Percentiles rank a stretch among this genome's conserved stretches.
phyloP scores from a whole-genome alignment of 768 basidiomycete genomes.

The Auriscalpium vulgare region DNA sequence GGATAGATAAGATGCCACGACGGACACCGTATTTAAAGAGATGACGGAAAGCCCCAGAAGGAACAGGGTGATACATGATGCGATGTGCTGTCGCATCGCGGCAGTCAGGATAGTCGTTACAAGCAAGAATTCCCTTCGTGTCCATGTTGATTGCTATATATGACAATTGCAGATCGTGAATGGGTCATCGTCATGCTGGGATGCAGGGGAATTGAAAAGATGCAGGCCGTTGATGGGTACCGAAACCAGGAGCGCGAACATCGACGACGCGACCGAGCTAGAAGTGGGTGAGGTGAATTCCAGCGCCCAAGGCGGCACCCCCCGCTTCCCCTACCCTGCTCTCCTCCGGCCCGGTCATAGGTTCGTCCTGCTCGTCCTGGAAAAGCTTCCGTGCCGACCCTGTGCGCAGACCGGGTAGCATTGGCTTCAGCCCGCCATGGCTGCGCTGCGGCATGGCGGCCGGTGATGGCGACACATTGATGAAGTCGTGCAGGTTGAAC shows the following conservation, averaged over 20 bases:
- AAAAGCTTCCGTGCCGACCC: conserved; percentile 15
- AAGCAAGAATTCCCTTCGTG: conserved; percentile 13
- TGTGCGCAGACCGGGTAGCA: conserved; percentile 11
- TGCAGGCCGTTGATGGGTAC: background rate
- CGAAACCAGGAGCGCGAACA: conserved; percentile 10
- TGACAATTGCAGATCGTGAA: conserved; percentile 18
- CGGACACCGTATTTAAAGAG: too few species aligned
- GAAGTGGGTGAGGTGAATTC: conserved; percentile 14
- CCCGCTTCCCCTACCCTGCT: conserved; percentile 4
- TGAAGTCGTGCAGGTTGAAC: conserved; percentile 18
- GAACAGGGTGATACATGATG: background rate
- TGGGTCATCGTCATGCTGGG: background rate
- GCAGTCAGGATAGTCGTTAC: background rate
- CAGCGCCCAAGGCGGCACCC: conserved; percentile 12
- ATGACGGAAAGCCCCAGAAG: background rate
- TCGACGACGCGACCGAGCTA: conserved; percentile 6
- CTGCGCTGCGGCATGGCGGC: conserved; percentile 10
- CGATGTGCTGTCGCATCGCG: background rate
- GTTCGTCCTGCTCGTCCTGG: conserved; percentile 13
- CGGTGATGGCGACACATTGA: conserved; percentile 18
- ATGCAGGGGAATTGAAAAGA: background rate
- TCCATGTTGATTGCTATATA: conserved; percentile 16
- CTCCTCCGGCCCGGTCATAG: conserved; percentile 6
- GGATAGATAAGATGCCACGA: too few species aligned
- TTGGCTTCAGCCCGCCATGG: conserved; percentile 5